A percentile compares a stretch with the other conserved stretches of the same genome.
These are phyloP conservation scores for Globisporangium mamillatum DNA, from an alignment of 352 stramenopile species.

Conservation along the genomic window DNA sequence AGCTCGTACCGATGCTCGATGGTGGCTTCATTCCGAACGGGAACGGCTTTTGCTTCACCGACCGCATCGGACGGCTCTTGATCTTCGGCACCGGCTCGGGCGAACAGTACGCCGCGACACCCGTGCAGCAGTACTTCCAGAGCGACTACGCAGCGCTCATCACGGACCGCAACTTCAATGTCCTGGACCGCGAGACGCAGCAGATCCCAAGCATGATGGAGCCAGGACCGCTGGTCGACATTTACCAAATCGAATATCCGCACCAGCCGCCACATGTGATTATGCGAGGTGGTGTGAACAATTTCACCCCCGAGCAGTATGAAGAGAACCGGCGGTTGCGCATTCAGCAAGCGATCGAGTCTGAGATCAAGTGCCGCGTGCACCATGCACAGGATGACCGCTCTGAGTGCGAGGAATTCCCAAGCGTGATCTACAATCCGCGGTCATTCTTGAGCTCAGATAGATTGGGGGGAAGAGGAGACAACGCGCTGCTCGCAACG, in stretches of 20 bases:
- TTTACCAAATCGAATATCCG: slow-evolving; percentile 69
- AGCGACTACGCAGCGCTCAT: slow-evolving; percentile 89
- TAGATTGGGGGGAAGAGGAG: slow-evolving; percentile 17
- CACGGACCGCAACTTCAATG: slow-evolving; percentile 86
- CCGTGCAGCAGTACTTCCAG: slow-evolving; percentile 87
- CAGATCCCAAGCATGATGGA: slow-evolving; percentile 84
- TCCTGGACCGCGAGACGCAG: slow-evolving; percentile 86
- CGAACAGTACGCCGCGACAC: slow-evolving; percentile 52
- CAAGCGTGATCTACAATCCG: slow-evolving; percentile 34
- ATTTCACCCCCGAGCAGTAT: slow-evolving; percentile 31
- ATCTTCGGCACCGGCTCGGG: slow-evolving; percentile 79
- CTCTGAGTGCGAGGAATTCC: slow-evolving; percentile 50
- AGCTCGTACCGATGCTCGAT: slow-evolving; percentile 72
- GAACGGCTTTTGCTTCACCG: slow-evolving; percentile 74
- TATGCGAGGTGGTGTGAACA: slow-evolving; percentile 16
- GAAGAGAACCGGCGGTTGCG: slow-evolving; percentile 61
- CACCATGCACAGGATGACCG: slow-evolving; percentile 42
- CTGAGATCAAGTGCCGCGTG: slow-evolving; percentile 59
- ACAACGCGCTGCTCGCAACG: slow-evolving; percentile 22
- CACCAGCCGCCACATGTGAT: slow-evolving; percentile 63
- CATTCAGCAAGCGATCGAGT: slow-evolving; percentile 65
- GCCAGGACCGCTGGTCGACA: slow-evolving; percentile 69
- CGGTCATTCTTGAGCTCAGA: slow-evolving; percentile 5
- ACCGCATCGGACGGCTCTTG: slow-evolving; percentile 74
- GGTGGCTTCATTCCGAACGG: slow-evolving; percentile 66